Percentiles rank a stretch among this genome's conserved stretches.
Evolutionary conservation across 2,329 filamentous ascomycete genomes (phyloP).

Genomic region (Nemania sp.): DNA sequence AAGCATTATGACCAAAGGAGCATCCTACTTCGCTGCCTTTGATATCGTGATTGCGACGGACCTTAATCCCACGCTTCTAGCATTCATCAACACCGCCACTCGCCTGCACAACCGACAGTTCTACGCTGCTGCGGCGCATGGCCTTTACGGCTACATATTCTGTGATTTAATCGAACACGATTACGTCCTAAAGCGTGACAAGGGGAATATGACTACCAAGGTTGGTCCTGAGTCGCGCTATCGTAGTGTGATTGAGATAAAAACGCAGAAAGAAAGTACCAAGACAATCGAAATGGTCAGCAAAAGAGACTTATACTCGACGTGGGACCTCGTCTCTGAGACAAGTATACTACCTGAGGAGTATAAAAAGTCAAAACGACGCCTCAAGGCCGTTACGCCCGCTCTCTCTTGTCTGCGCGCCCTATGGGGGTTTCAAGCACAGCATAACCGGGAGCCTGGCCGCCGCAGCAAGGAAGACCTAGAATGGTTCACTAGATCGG

Average conservation of each 20-base stretch:
- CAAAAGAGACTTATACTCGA: conserved; percentile 91
- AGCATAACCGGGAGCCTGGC: conserved; percentile 66
- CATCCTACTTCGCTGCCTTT: conserved; percentile 81
- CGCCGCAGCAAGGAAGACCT: conserved; percentile 73
- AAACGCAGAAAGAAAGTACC: conserved; percentile 75
- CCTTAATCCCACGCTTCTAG: conserved; percentile 78
- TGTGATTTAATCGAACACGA: conserved; percentile 91
- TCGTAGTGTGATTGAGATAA: conserved; percentile 77
- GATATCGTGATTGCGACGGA: conserved; percentile 93
- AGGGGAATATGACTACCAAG: conserved; percentile 77
- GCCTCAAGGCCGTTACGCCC: conserved; percentile 81
- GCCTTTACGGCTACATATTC: conserved; percentile 95
- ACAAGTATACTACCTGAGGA: conserved; percentile 78
- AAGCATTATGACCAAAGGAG: conserved; percentile 74
- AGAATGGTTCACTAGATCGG: conserved; percentile 79
- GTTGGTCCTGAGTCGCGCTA: conserved; percentile 78
- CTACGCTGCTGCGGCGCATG: conserved; percentile 88
- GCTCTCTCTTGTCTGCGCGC: conserved; percentile 88
- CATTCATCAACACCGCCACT: conserved; percentile 86
- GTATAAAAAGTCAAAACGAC: conserved; percentile 75
- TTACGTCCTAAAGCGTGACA: conserved; percentile 87
- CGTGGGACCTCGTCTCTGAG: conserved; percentile 84
- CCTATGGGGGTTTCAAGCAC: conserved; percentile 85
- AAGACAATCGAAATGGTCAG: conserved; percentile 87
- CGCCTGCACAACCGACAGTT: conserved; percentile 83